A percentile compares a stretch with the other conserved stretches of the same genome.
Evolutionary conservation across 2,329 filamentous ascomycete genomes (phyloP).

Genomic region (Microcera coccophila): DNA sequence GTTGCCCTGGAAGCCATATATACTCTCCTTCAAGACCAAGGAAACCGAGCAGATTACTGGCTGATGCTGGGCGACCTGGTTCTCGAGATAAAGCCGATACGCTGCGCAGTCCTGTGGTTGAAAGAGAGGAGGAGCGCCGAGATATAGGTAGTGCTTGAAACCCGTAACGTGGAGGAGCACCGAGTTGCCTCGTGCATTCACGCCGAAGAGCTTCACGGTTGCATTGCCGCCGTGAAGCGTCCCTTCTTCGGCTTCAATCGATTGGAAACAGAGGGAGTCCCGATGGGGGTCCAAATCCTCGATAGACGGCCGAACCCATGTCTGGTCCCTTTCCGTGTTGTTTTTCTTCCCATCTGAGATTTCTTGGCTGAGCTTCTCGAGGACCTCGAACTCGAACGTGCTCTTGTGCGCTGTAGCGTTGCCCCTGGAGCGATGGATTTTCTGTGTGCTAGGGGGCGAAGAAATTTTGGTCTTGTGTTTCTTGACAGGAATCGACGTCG

Average conservation of each 20-base stretch:
- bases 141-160: not conserved
- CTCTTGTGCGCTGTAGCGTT: slow-evolving; percentile 81
- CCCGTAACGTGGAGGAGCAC: slow-evolving; percentile 53
- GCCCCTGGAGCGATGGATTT: slow-evolving; percentile 55
- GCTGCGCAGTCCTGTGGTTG: not conserved
- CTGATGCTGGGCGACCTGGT: not conserved
- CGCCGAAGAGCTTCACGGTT: slow-evolving; percentile 88
- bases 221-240: slow-evolving; percentile 70
- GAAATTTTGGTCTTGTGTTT: slow-evolving; percentile 74
- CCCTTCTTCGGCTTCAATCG: slow-evolving; percentile 93
- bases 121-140: not conserved
- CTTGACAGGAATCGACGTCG: slow-evolving; percentile 61
- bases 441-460: slow-evolving; percentile 59
- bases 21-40: not conserved
- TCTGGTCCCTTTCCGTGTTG: slow-evolving; percentile 89
- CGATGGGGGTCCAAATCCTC: slow-evolving; percentile 51
- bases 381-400: slow-evolving; percentile 85
- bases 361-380: slow-evolving; percentile 95
- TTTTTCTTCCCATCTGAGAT: slow-evolving; percentile 79
- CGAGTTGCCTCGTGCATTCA: slow-evolving; percentile 79
- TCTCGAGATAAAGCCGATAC: not conserved
- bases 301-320: slow-evolving; percentile 68
- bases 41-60: not conserved
- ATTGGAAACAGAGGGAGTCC: slow-evolving; percentile 79
- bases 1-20: not conserved